Conservation (phyloP, 495 filamentous ascomycete genomes). For the Podospora didyma region DNA sequence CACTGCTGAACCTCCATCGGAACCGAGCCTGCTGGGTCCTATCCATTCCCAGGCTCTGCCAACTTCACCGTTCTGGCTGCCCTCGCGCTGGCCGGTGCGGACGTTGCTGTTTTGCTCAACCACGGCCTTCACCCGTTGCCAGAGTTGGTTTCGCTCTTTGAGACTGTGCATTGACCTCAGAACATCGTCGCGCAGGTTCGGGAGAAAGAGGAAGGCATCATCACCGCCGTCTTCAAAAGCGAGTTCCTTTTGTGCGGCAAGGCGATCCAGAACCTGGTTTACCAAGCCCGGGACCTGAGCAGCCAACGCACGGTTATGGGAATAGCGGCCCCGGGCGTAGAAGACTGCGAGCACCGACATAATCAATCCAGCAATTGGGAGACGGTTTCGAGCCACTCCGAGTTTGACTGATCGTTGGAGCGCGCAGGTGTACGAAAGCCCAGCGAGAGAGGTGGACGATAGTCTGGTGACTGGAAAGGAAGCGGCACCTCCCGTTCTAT, state of each 20-base stretch:
- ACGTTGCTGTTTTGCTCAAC: conserved; percentile 95
- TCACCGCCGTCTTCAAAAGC: conserved; percentile 60
- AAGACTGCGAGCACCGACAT: conserved; percentile 42
- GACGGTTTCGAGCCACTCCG: conserved; percentile 92
- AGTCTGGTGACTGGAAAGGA: conserved; percentile 50
- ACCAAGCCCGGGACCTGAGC: conserved; percentile 76
- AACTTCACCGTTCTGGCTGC: conserved; percentile 78
- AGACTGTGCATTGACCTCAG: conserved; percentile 76
- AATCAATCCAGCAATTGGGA: conserved; percentile 75
- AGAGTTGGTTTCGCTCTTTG: conserved; percentile 67
- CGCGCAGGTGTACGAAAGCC: conserved; percentile 82
- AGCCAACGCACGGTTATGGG: conserved; percentile 55
- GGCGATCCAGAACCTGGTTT: conserved; percentile 71
- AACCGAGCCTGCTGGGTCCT: conserved; percentile 51
- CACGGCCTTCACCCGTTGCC: conserved; percentile 73
- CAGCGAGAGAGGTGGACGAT: conserved; percentile 76
- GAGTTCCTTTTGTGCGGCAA: conserved; percentile 75
- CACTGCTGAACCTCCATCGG: conserved; percentile 35
- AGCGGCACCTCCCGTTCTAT: conserved; percentile 68
- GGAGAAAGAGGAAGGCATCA: conserved; percentile 78
- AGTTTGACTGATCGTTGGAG: conserved; percentile 83
- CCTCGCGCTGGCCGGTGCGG: conserved; percentile 76
- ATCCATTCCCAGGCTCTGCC: conserved; percentile 96
- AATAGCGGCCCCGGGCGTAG: conserved; percentile 56
- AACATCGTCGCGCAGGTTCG: conserved; percentile 88